These are phyloP conservation scores for Graphilbum sp. DNA, from an alignment of 2,329 filamentous ascomycete genomes.

Conservation along the genomic window DNA sequence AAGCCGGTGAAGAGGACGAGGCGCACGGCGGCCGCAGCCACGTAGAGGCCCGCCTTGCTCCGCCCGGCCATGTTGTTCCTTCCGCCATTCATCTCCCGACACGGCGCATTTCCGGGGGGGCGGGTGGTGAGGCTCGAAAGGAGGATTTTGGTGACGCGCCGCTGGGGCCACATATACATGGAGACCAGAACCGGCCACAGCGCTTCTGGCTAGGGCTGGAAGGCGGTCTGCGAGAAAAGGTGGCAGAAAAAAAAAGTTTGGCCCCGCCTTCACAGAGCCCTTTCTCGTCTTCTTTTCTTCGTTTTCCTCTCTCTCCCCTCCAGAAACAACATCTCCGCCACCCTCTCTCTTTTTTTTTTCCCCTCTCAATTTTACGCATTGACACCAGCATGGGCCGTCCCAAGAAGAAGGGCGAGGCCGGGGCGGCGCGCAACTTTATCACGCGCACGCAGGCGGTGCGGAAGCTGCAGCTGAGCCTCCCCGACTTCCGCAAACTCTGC, in stretches of 20 bases:
- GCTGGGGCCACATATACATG: too few species aligned
- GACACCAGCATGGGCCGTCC: conserved; percentile 48
- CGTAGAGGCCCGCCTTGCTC: conserved; percentile 50
- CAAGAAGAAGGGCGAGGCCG: conserved; percentile 86
- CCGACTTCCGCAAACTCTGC: conserved; percentile 93
- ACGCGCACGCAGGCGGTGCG: conserved; percentile 92
- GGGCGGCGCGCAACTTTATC: conserved; percentile 95
- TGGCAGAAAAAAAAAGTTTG: conserved; percentile 13
- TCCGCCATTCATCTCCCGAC: conserved; percentile 9
- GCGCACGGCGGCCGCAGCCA: conserved; percentile 60
- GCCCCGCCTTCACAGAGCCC: not conserved
- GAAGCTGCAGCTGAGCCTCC: conserved; percentile 92
- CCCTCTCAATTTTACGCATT: not conserved
- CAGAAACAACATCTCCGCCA: too few species aligned
- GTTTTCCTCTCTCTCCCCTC: not conserved
- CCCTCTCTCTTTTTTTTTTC: too few species aligned
- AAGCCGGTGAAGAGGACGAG: conserved; percentile 68
- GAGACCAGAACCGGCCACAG: too few species aligned
- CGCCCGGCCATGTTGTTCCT: conserved; percentile 12
- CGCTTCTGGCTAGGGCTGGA: not conserved
- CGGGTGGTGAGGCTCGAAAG: not conserved
- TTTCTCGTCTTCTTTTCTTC: not conserved
- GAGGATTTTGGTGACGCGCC: not conserved
- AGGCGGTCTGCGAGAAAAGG: not conserved
- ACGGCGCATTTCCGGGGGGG: not conserved